Evolutionary conservation across 2,329 filamentous ascomycete genomes (phyloP).

Genomic region (Aureobasidium sp.): DNA sequence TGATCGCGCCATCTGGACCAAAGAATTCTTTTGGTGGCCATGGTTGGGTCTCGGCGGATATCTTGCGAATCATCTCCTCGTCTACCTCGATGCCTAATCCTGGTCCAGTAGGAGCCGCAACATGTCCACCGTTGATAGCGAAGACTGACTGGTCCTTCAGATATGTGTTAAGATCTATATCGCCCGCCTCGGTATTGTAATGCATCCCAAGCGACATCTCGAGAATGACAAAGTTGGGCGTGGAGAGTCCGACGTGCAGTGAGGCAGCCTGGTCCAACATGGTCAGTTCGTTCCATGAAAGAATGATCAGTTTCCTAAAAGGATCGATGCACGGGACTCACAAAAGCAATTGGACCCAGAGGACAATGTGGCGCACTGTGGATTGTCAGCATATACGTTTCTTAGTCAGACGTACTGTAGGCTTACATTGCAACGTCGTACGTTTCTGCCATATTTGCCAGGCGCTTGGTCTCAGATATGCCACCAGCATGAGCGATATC

Average conservation of each 20-base stretch:
- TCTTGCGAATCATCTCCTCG: constrained; percentile 57
- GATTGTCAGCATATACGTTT: not conserved
- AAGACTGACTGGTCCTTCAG: constrained; percentile 26
- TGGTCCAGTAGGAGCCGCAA: constrained; percentile 24
- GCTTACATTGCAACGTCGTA: constrained; percentile 55
- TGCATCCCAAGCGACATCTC: constrained; percentile 77
- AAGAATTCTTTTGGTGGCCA: constrained; percentile 63
- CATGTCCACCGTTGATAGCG: constrained; percentile 25
- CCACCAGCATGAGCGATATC: constrained; percentile 67
- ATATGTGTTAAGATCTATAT: constrained; percentile 49
- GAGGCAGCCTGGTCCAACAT: constrained; percentile 43
- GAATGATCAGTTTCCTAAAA: not conserved
- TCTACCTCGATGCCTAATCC: constrained; percentile 39
- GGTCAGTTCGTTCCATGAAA: not conserved
- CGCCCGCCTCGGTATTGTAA: constrained; percentile 59
- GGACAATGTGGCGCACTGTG: constrained; percentile 61
- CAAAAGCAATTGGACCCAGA: constrained; percentile 64
- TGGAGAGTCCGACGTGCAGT: constrained; percentile 57
- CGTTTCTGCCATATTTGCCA: constrained; percentile 64
- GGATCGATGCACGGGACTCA: not conserved
- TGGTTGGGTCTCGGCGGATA: constrained; percentile 51
- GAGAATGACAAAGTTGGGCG: constrained; percentile 63
- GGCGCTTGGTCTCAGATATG: constrained; percentile 62
- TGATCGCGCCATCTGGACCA: constrained; percentile 58
- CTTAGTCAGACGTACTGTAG: too few relatives aligned